phyloP scores from a whole-genome alignment of 1,284 basidiomycete species.

The Peniophora sp. region DNA sequence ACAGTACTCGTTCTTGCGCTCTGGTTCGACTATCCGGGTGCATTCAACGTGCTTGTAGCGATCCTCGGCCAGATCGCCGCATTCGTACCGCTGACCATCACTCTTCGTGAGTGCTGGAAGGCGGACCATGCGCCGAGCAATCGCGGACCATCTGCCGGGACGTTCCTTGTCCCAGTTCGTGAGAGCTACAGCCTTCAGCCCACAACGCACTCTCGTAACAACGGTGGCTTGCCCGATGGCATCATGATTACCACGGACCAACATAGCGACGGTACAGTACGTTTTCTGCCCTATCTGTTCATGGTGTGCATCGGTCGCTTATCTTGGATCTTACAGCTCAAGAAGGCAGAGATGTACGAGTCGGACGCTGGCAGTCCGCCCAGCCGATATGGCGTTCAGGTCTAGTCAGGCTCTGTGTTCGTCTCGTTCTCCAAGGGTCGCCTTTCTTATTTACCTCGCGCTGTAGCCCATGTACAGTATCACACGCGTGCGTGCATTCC shows the following conservation, averaged over 20 bases:
- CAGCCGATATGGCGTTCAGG: too few relatives aligned
- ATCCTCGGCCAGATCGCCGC: background rate
- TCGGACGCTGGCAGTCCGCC: too few relatives aligned
- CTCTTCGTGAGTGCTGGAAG: background rate
- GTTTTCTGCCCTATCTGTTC: background rate
- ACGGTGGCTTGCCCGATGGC: background rate
- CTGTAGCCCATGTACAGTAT: too few relatives aligned
- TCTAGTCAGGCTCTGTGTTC: too few relatives aligned
- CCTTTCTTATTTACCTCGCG: too few relatives aligned
- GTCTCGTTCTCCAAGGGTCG: too few relatives aligned
- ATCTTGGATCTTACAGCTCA: too few relatives aligned
- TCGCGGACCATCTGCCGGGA: background rate
- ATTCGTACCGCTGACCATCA: background rate
- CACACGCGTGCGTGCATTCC: too few relatives aligned
- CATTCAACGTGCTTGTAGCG: background rate
- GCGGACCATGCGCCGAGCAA: background rate
- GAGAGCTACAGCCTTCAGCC: background rate
- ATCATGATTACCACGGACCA: background rate
- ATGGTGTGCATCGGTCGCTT: too few relatives aligned
- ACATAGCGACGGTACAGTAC: background rate
- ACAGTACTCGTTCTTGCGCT: background rate
- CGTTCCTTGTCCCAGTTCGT: background rate
- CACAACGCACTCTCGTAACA: background rate
- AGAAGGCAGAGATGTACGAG: too few relatives aligned
- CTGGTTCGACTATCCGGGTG: background rate